phyloP scores from a whole-genome alignment of 1,284 basidiomycete species.

The Lignosus rhinocerotis region DNA sequence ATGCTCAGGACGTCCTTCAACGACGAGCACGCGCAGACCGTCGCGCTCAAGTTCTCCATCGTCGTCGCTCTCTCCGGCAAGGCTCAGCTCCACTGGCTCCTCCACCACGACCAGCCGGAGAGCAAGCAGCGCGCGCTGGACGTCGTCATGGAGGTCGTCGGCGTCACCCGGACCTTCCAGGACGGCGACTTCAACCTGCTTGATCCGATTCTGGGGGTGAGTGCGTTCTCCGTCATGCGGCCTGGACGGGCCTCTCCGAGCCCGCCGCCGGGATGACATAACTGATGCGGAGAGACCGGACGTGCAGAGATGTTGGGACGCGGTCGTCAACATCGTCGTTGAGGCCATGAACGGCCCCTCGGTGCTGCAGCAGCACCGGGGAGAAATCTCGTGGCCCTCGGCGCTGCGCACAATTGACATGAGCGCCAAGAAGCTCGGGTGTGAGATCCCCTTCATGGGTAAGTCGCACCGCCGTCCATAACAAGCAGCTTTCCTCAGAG shows the following conservation, averaged over 20 bases:
- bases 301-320: constrained; percentile 23
- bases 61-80: constrained; percentile 26
- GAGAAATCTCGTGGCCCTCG: constrained; percentile 12
- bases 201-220: constrained; percentile 27
- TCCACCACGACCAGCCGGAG: constrained; percentile 21
- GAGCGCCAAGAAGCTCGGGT: constrained; percentile 18
- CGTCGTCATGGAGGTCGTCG: constrained; percentile 25
- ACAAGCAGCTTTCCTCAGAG: background rate
- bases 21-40: constrained; percentile 20
- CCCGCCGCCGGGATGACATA: too few relatives aligned
- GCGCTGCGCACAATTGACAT: constrained; percentile 17
- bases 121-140: constrained; percentile 23
- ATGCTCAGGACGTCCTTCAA: constrained; percentile 29
- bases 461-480: background rate
- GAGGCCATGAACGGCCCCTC: constrained; percentile 11
- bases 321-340: constrained; percentile 15
- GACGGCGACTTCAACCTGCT: constrained; percentile 26
- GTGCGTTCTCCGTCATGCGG: too few relatives aligned
- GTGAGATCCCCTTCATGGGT: constrained; percentile 22
- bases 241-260: too few relatives aligned
- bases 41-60: constrained; percentile 27
- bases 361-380: background rate
- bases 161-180: constrained; percentile 25
- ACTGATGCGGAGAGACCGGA: constrained; percentile 1
- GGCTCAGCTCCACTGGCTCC: constrained; percentile 27